Base-by-base conservation (phyloP, 208 protist species). In the Blastocrithidia nonstop region DNA sequence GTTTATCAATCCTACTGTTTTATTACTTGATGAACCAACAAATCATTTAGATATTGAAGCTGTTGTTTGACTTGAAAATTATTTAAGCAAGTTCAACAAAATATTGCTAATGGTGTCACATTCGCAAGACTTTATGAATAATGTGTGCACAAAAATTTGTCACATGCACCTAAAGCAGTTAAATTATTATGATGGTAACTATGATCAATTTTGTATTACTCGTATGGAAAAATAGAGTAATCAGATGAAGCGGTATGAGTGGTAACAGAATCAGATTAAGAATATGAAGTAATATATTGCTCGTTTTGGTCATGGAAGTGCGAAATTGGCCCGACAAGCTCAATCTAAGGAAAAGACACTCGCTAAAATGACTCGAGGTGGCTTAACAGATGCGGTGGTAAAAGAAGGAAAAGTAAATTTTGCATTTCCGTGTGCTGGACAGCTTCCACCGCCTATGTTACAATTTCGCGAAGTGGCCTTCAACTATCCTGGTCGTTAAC, bases 21-120 rank as follows among this genome's bases (percentile, higher is more conserved):
- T 98, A 5, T 56, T 99, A n/a, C 81, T 98, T 15, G 95, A 98
- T 50, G 96, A 98, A 71, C 95, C 95, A 13, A 98, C 96, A 13
- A 99, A 99, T 63, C 92, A 96, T 68, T 61, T 97, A 67, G 89
- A 97, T 61, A 90, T 97, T 28, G 90, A 96, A 65, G 89, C 95
- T 13, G 90, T 93, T 32, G 88, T 96, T 28, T 98, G 95, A 94
- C 69, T 98, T 7, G 95, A 98, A 55, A 90, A 94, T 47, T 96
- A 97, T 62, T 73, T 98, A 7, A 73, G 66, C 21, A 82, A 75
- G 24, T 97, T 93, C 66, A 84, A 95, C 28, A 76, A 90, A 54
- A 95, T 89, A 42, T 66, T 98, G 13, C 70, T 97, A 21, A 87
- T 97, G 61, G 80, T 97, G 32, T 97, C 92, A 21, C 95, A 98